Conservation (phyloP, 352 stramenopile species). For the Phytopythium kandeliae region DNA sequence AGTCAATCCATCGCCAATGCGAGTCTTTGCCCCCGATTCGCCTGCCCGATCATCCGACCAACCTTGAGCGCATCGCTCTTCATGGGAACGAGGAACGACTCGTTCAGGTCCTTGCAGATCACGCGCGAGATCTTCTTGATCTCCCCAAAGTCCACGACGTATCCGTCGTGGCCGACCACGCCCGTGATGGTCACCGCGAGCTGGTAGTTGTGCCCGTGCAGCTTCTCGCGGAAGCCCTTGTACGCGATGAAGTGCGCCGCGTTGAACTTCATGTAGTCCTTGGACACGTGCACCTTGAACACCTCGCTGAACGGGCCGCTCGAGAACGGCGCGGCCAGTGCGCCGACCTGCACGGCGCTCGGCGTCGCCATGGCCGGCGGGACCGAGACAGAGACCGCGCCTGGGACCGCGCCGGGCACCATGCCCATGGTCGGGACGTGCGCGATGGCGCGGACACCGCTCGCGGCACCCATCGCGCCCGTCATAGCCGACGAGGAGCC, state of each 20-base stretch:
- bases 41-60: not conserved
- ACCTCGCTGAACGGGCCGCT: constrained; percentile 50
- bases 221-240: constrained; percentile 93
- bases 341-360: constrained; percentile 5
- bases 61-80: constrained; percentile 91
- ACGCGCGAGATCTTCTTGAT: constrained; percentile 94
- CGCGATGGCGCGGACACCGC: not conserved
- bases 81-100: constrained; percentile 96
- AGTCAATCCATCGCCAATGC: not conserved
- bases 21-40: not conserved
- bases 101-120: constrained; percentile 96
- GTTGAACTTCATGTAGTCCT: constrained; percentile 92
- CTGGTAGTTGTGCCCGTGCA: constrained; percentile 98
- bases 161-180: constrained; percentile 89
- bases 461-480: constrained; percentile 1
- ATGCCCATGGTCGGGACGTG: not conserved
- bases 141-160: constrained; percentile 97
- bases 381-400: too few species aligned
- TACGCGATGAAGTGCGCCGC: constrained; percentile 87
- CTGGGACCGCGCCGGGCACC: not conserved
- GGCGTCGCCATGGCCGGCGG: constrained; percentile 6
- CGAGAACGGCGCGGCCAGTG: constrained; percentile 19
- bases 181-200: constrained; percentile 90
- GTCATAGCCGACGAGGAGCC: constrained; percentile 1
- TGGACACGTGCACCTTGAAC: constrained; percentile 87